Conservation (phyloP, 2,329 filamentous ascomycete genomes). For the Keithomyces neogunnii region DNA sequence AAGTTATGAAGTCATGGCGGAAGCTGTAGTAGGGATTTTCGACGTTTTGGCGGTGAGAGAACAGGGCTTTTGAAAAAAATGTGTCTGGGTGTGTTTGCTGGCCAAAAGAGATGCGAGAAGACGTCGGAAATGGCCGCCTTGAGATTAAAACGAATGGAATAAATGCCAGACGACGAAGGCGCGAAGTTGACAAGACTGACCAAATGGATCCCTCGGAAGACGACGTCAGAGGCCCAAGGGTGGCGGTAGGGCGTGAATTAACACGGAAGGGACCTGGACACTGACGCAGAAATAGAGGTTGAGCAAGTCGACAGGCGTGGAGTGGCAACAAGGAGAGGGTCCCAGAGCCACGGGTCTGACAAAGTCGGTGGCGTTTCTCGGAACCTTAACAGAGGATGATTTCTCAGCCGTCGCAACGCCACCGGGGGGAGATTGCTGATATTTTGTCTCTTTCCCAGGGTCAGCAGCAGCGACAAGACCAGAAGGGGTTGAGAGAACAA, state of each 20-base stretch:
- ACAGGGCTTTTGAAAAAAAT: neutral
- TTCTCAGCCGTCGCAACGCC: neutral
- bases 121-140: neutral
- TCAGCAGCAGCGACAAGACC: too few species aligned
- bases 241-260: neutral
- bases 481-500: too few species aligned
- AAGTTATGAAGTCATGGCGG: constrained; percentile 6
- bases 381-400: neutral
- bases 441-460: too few species aligned
- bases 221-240: constrained; percentile 1
- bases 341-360: constrained; percentile 3
- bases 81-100: neutral
- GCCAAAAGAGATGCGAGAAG: neutral
- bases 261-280: constrained; percentile 5
- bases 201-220: neutral
- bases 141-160: neutral
- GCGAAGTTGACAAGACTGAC: neutral
- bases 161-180: neutral
- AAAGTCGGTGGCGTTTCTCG: neutral
- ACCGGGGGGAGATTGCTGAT: too few species aligned
- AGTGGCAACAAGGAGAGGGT: constrained; percentile 6
- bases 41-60: neutral
- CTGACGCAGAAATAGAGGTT: neutral
- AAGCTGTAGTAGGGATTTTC: neutral
- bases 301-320: neutral